Conservation (phyloP, 768 basidiomycete species). For the Tylopilus intermedius region DNA sequence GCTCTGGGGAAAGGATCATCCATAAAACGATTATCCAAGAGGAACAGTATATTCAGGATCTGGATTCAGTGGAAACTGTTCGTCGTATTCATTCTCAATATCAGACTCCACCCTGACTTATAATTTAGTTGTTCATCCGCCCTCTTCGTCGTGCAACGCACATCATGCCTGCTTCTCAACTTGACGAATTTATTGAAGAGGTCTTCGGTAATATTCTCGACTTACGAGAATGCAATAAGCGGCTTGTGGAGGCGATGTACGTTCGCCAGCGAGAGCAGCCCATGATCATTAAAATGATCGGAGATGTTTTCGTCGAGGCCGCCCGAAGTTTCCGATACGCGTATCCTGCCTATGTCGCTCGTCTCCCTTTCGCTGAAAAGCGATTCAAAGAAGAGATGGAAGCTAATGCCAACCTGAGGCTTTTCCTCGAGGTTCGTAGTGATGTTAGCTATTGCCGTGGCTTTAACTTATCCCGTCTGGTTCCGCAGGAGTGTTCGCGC, state of each 20-base stretch:
- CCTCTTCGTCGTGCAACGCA: slow-evolving; percentile 51
- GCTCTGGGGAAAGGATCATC: slow-evolving; percentile 48
- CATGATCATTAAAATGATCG: slow-evolving; percentile 77
- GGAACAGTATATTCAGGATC: slow-evolving; percentile 83
- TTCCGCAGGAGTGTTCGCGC: slow-evolving; percentile 29
- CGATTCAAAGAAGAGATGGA: slow-evolving; percentile 83
- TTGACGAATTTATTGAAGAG: slow-evolving; percentile 84
- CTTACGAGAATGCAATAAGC: slow-evolving; percentile 76
- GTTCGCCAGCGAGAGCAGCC: slow-evolving; percentile 81
- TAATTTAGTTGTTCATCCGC: slow-evolving; percentile 48
- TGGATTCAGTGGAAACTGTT: slow-evolving; percentile 77
- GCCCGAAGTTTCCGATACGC: slow-evolving; percentile 83
- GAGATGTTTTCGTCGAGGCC: slow-evolving; percentile 83
- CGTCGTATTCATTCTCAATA: slow-evolving; percentile 12
- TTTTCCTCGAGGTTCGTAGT: slow-evolving; percentile 74
- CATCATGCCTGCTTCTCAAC: slow-evolving; percentile 49
- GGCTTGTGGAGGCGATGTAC: slow-evolving; percentile 80
- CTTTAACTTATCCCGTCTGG: background rate
- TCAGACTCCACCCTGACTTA: slow-evolving; percentile 31
- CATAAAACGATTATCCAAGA: slow-evolving; percentile 86
- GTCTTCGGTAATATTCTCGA: slow-evolving; percentile 88
- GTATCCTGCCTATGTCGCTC: slow-evolving; percentile 83
- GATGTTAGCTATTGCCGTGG: too few species aligned
- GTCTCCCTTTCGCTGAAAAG: slow-evolving; percentile 82
- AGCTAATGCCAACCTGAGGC: slow-evolving; percentile 69